Base-by-base conservation (phyloP, 257 asterid genomes). In the Voacanga thouarsii region DNA sequence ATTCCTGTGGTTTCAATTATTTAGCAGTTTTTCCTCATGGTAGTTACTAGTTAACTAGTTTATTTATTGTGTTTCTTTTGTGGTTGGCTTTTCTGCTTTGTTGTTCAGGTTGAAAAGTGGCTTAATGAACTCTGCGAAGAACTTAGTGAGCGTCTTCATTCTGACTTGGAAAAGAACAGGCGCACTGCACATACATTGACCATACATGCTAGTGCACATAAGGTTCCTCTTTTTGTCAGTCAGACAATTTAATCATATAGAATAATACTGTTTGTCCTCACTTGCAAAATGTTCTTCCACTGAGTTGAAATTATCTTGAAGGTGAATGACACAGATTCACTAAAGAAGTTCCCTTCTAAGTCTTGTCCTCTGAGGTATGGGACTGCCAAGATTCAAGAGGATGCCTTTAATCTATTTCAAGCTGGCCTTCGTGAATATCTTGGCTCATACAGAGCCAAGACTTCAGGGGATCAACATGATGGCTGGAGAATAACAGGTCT, bases 401-500 rank as follows among this genome's bases (percentile, higher is more conserved):
- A 95, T 83, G 89, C 98, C 79, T 79, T 88, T 71, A 85, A 82
- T 84, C 89, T 95, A 75, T 95, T 95, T 89, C 90, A 91, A 80
- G 89, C 93, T 30, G 98, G 89, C 60, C 82, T 95, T 55, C 98
- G 98, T 71, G 98, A 95, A 78, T 95, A 84, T 88, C 72, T 88
- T 86, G 96, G 96, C 56, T 69, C 80, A 49, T 80, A 74, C 80
- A 86, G 83, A 72, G 84, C 64, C 53, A 84, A 80, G 76, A 73
- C 80, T 45, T 85, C 86, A 57, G 88, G 89, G 74, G 57, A 75
- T 85, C 86, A 87, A 80, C 83, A 77, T 26, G 87, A 81, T 23
- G 90, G 88, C 59, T 95, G 99, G 99, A 92, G 96, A 72, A 89
- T 95, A 82, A 91, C 96, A 75, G 94, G 94, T 78, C 96, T 95